Evolutionary conservation across 1,284 basidiomycete species (phyloP).

Genomic region (Psilocybe mexicana): DNA sequence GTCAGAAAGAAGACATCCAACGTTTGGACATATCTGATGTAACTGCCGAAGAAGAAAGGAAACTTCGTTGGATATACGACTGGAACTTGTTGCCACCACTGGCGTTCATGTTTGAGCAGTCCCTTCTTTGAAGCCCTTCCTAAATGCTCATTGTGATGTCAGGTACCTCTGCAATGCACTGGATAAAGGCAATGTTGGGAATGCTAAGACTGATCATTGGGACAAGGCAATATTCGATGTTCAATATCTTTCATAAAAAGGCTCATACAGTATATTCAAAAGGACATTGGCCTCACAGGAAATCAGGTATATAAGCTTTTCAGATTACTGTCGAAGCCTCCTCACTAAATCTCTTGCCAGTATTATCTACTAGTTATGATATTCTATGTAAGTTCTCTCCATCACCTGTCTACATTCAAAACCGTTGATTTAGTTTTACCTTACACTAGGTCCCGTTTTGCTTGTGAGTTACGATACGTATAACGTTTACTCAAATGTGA

Average conservation of each 20-base stretch:
- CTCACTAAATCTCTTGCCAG: constrained; percentile 20
- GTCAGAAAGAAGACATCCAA: constrained; percentile 2
- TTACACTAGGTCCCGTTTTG: constrained; percentile 41
- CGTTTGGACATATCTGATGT: constrained; percentile 15
- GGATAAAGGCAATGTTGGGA: constrained; percentile 56
- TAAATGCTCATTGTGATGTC: neutral
- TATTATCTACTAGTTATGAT: constrained; percentile 51
- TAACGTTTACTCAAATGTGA: neutral
- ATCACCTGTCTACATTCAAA: constrained; percentile 5
- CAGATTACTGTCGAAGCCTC: neutral
- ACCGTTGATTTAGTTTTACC: constrained; percentile 2
- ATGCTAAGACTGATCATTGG: constrained; percentile 54
- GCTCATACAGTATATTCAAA: neutral
- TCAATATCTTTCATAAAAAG: neutral
- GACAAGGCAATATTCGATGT: constrained; percentile 33
- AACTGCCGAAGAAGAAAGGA: constrained; percentile 34
- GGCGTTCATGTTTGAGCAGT: constrained; percentile 38
- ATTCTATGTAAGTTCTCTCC: constrained; percentile 37
- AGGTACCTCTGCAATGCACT: constrained; percentile 54
- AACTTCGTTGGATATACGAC: constrained; percentile 40
- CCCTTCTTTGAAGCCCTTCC: neutral
- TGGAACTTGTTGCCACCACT: constrained; percentile 40
- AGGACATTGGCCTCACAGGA: constrained; percentile 41
- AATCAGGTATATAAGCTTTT: constrained; percentile 34
- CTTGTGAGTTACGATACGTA: constrained; percentile 31